Evolutionary conservation across 495 filamentous ascomycete species (phyloP), one percentile per base, ranked within the genome.

Genomic region (Aspergillus leporis): DNA sequence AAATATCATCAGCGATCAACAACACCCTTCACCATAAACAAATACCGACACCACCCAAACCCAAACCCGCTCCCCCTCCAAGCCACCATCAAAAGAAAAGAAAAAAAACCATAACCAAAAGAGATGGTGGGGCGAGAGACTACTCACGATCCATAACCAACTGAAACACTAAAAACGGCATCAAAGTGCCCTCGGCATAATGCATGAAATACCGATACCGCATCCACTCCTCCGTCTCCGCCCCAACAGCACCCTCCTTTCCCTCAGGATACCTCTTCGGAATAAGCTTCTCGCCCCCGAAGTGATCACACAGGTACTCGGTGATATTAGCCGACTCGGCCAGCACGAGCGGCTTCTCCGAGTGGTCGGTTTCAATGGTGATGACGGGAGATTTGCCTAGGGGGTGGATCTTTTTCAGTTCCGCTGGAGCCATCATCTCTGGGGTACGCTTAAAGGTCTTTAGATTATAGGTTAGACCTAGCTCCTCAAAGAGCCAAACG

Each of bases 401-500:
- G 0, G 90, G 88, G 69, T 97, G 93, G 19, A 96, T 71, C 41
- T 90, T 71, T 66, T 90, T 87, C 31, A 95, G 79, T 59, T 87
- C 87, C 0, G 78, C 65, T 0, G 91, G 91, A 0, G 93, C 93
- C 8, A 88, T 72, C 71, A 76, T 77, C 64, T 85, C 70, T 23
- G 75, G 58, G 41, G 70, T 69, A 40, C 92, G 88, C 60, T 88
- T 85, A 82, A 85, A 94, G 49, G 82, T 82, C 62, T 91, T 84
- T 52, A 97, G 70, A 53, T 90, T 83, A 75, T 93, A 97, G 49
- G 85, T 74, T 28, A 96, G 53, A n/a, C 84, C 76, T 53, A 94
- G 85, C 62, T 94, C 92, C 72, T 94, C 89, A 51, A 97, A 84
- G 41, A 97, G 85, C 91, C 90, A 96, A 45, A 93, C 78, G 61